Conservation (phyloP, 2,329 filamentous ascomycete species). For the Stromatinia cepivora region DNA sequence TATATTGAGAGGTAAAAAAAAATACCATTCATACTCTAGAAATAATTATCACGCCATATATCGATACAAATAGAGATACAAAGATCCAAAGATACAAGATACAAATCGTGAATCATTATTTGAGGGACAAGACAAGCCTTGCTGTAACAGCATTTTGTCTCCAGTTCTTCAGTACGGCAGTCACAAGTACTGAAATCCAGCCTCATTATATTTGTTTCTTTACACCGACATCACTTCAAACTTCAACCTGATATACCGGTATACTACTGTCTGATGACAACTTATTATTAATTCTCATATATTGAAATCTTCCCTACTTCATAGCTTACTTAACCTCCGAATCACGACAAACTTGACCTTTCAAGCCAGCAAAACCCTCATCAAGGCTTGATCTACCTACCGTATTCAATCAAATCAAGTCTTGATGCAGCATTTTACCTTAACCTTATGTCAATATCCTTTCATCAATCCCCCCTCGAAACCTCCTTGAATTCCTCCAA, state of each 20-base stretch:
- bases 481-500: neutral
- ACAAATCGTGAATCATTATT: neutral
- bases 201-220: slow-evolving; percentile 1
- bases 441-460: neutral
- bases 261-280: neutral
- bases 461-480: neutral
- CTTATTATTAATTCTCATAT: neutral
- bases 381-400: neutral
- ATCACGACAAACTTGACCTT: neutral
- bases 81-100: neutral
- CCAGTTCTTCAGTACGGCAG: neutral
- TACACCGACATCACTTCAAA: neutral
- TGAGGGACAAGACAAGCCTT: neutral
- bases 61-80: neutral
- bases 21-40: neutral
- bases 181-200: neutral
- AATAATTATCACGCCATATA: slow-evolving; percentile 1
- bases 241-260: neutral
- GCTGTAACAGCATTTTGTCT: neutral
- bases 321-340: too few species aligned
- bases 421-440: slow-evolving; percentile 11
- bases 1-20: neutral
- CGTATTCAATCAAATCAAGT: slow-evolving; percentile 1
- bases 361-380: neutral
- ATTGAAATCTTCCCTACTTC: neutral